Evolutionary conservation across 2,329 filamentous ascomycete genomes (phyloP).

Genomic region (Coniosporium tulheliwenetii): DNA sequence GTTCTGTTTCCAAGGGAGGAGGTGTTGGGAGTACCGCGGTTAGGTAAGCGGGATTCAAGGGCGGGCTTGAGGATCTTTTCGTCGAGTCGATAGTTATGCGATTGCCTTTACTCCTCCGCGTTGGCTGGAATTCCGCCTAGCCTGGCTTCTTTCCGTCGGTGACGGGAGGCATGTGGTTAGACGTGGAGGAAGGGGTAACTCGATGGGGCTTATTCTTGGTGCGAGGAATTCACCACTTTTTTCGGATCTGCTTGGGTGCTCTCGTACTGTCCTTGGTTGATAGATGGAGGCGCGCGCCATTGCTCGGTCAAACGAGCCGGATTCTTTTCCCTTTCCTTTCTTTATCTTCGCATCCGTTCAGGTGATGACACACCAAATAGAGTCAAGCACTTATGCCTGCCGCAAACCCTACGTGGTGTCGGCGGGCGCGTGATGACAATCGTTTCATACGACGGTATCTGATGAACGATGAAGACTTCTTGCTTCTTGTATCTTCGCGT

Average conservation of each 20-base stretch:
- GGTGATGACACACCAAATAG: slow-evolving; percentile 92
- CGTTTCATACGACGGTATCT: slow-evolving; percentile 30
- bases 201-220: slow-evolving; percentile 99
- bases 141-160: too few relatives aligned
- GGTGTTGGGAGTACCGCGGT: slow-evolving; percentile 15
- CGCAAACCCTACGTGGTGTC: slow-evolving; percentile 30
- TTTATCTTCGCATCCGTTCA: slow-evolving; percentile 29
- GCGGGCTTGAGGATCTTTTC: slow-evolving; percentile 48
- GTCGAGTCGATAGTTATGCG: slow-evolving; percentile 98
- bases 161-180: slow-evolving; percentile 4
- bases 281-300: slow-evolving; percentile 15
- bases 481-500: slow-evolving; percentile 3
- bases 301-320: slow-evolving; percentile 57
- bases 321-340: slow-evolving; percentile 22
- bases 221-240: slow-evolving; percentile 58
- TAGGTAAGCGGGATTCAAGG: slow-evolving; percentile 28
- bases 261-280: slow-evolving; percentile 20
- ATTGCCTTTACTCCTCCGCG: slow-evolving; percentile 45
- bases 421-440: slow-evolving; percentile 8
- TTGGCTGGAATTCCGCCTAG: too few relatives aligned
- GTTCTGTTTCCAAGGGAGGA: slow-evolving; percentile 18
- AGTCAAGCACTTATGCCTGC: slow-evolving; percentile 90
- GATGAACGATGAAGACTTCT: slow-evolving; percentile 20
- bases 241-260: slow-evolving; percentile 25
- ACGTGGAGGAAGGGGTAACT: slow-evolving; percentile 54